Percentiles rank a stretch among this genome's conserved stretches.
Conservation (phyloP, 495 filamentous ascomycete genomes). For the Aspergillus hancockii region DNA sequence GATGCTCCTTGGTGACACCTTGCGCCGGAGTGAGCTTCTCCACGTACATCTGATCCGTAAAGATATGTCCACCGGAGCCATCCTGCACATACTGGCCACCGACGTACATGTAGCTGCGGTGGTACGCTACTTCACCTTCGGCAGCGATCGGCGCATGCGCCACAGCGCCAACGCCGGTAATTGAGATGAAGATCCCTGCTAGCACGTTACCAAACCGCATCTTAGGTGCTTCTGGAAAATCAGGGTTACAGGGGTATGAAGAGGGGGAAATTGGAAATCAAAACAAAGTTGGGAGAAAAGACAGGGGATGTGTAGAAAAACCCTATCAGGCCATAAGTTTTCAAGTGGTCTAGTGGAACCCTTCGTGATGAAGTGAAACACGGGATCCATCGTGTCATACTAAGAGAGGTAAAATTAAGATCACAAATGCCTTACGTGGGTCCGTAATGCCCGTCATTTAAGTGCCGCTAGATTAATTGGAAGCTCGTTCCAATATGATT, state of each 20-base stretch:
- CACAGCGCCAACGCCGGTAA: neutral
- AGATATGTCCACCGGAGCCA: constrained; percentile 34
- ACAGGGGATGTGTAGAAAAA: neutral
- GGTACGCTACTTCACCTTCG: constrained; percentile 8
- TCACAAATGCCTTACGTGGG: neutral
- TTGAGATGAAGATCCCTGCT: neutral
- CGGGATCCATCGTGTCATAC: neutral
- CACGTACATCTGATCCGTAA: constrained; percentile 58
- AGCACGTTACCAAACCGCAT: neutral
- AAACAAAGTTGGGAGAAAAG: neutral
- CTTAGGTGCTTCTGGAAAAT: neutral
- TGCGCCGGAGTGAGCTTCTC: constrained; percentile 47
- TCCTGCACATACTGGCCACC: constrained; percentile 46
- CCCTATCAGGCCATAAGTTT: neutral
- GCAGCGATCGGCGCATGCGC: neutral
- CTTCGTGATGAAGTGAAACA: neutral
- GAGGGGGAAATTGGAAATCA: neutral
- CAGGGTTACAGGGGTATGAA: neutral
- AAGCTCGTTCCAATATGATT: neutral
- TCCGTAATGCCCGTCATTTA: neutral
- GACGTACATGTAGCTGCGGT: constrained; percentile 49
- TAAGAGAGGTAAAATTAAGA: neutral
- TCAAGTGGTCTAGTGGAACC: neutral
- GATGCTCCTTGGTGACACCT: constrained; percentile 29
- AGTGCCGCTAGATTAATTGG: neutral